Percentiles rank a stretch among this genome's conserved stretches.
These are phyloP conservation scores for Russula dissimulans DNA, from an alignment of 768 basidiomycete species.

Conservation along the genomic window DNA sequence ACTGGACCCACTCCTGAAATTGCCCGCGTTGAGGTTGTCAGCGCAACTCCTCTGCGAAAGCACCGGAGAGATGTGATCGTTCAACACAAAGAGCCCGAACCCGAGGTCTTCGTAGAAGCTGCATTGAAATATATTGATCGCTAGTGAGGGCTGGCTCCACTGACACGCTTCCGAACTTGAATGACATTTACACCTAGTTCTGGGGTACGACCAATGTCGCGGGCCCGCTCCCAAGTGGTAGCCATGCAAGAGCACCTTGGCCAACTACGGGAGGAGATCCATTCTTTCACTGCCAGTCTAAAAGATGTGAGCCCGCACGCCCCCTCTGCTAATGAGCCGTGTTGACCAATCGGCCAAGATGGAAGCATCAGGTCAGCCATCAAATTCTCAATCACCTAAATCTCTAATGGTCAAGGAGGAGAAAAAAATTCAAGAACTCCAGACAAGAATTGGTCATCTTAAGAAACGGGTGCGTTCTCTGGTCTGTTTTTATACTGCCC, in stretches of 20 bases:
- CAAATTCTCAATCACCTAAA: slow-evolving; percentile 23
- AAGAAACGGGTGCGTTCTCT: slow-evolving; percentile 28
- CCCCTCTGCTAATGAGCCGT: neutral
- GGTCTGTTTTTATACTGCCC: neutral
- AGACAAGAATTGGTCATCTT: slow-evolving; percentile 34
- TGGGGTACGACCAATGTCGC: slow-evolving; percentile 42
- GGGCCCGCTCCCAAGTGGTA: slow-evolving; percentile 34
- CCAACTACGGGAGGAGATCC: slow-evolving; percentile 31
- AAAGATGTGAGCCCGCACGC: slow-evolving; percentile 31
- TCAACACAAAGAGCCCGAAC: slow-evolving; percentile 43
- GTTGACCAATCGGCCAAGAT: slow-evolving; percentile 22
- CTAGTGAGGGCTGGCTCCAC: slow-evolving; percentile 43
- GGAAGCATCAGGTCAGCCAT: slow-evolving; percentile 20
- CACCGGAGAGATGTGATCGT: slow-evolving; percentile 27
- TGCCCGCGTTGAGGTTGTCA: slow-evolving; percentile 54
- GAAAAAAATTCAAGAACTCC: slow-evolving; percentile 33
- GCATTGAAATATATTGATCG: slow-evolving; percentile 69
- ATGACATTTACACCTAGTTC: slow-evolving; percentile 2
- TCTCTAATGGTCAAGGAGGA: slow-evolving; percentile 34
- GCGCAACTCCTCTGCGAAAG: slow-evolving; percentile 58
- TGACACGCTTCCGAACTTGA: neutral
- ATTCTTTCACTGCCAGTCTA: slow-evolving; percentile 28
- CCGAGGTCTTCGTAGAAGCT: slow-evolving; percentile 68
- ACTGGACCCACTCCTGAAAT: slow-evolving; percentile 33
- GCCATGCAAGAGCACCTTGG: slow-evolving; percentile 33